phyloP scores from a whole-genome alignment of 345 rosid genomes.

The Citrus glauca region DNA sequence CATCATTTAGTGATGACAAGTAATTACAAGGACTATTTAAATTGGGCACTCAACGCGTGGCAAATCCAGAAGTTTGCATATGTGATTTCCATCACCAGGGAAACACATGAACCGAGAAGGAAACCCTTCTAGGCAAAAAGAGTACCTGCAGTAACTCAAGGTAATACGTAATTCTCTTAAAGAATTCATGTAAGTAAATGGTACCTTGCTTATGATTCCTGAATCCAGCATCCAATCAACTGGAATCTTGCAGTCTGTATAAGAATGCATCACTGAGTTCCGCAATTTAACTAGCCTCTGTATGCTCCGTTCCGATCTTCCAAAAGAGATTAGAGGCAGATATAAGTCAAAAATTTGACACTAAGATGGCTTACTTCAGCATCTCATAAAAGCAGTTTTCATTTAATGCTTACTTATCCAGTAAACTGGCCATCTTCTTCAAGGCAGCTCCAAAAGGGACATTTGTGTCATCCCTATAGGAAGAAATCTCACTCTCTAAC shows the following conservation, averaged over 20 bases:
- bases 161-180: neutral
- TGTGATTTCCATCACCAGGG: neutral
- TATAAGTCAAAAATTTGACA: slow-evolving; percentile 5
- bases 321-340: slow-evolving; percentile 5
- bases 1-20: neutral
- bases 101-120: neutral
- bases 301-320: slow-evolving; percentile 72
- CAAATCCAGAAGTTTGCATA: neutral
- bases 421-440: slow-evolving; percentile 72
- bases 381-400: slow-evolving; percentile 1
- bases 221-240: slow-evolving; percentile 88
- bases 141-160: too few relatives aligned
- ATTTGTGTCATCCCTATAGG: slow-evolving; percentile 45
- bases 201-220: slow-evolving; percentile 62
- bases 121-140: too few relatives aligned
- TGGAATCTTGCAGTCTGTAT: slow-evolving; percentile 68
- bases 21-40: neutral
- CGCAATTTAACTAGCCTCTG: slow-evolving; percentile 58
- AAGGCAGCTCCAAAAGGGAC: slow-evolving; percentile 60
- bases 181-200: neutral
- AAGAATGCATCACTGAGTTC: slow-evolving; percentile 47
- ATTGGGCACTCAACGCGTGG: neutral
- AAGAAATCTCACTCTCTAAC: slow-evolving; percentile 61
- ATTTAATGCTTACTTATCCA: slow-evolving; percentile 59
- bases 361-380: neutral